Evolutionary conservation across 495 filamentous ascomycete species (phyloP).

Genomic region (Penicillium silybi): DNA sequence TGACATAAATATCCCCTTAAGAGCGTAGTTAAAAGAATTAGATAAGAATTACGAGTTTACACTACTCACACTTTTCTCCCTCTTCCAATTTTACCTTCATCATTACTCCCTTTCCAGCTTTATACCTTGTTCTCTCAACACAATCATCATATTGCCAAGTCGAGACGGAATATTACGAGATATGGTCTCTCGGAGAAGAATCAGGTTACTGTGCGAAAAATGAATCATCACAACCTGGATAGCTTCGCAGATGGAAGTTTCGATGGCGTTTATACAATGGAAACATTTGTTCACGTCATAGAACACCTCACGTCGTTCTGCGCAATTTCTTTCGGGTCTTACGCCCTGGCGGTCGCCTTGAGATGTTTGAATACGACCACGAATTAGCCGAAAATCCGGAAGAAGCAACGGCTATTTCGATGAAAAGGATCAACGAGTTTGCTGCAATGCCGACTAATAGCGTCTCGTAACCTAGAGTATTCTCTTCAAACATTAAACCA

Average conservation of each 20-base stretch:
- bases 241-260: slow-evolving; percentile 49
- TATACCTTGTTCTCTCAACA: no score
- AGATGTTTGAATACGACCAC: slow-evolving; percentile 47
- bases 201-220: slow-evolving; percentile 27
- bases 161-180: slow-evolving; percentile 14
- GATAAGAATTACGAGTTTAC: no score
- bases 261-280: slow-evolving; percentile 58
- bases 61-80: no score
- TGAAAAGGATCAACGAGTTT: slow-evolving; percentile 37
- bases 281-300: slow-evolving; percentile 56
- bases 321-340: slow-evolving; percentile 47
- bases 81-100: no score
- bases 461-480: slow-evolving; percentile 23
- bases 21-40: no score
- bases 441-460: slow-evolving; percentile 48
- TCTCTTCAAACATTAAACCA: slow-evolving; percentile 43
- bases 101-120: no score
- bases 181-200: slow-evolving; percentile 33
- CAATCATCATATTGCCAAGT: slow-evolving; percentile 32
- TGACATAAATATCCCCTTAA: no score
- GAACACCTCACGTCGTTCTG: slow-evolving; percentile 42
- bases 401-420: slow-evolving; percentile 28
- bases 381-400: slow-evolving; percentile 44
- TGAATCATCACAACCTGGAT: slow-evolving; percentile 54
- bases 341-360: slow-evolving; percentile 45